Conservation (phyloP, 2,329 filamentous ascomycete genomes). For the Tolypocladium album region DNA sequence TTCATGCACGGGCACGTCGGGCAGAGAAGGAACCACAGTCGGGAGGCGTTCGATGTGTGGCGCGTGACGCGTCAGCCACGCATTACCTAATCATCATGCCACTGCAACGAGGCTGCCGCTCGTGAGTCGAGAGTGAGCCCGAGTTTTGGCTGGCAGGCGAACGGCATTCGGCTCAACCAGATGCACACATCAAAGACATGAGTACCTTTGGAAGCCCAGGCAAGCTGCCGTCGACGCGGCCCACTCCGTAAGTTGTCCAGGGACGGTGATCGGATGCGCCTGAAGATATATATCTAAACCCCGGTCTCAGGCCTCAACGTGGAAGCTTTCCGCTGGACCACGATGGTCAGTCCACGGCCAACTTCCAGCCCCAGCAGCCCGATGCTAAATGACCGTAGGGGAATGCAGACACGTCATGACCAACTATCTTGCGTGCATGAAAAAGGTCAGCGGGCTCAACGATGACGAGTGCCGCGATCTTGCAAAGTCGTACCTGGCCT, state of each 20-base stretch:
- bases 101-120: not conserved
- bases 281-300: not conserved
- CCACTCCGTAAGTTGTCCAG: constrained; percentile 49
- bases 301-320: constrained; percentile 61
- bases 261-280: not conserved
- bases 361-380: not conserved
- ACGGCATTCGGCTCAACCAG: not conserved
- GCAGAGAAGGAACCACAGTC: not conserved
- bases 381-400: constrained; percentile 34
- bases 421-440: constrained; percentile 78
- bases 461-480: constrained; percentile 74
- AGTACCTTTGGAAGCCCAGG: constrained; percentile 63
- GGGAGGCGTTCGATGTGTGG: not conserved
- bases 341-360: constrained; percentile 41
- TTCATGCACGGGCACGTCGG: not conserved
- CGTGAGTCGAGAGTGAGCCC: not conserved
- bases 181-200: constrained; percentile 24
- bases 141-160: not conserved
- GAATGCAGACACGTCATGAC: constrained; percentile 90
- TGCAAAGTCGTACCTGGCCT: constrained; percentile 80
- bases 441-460: constrained; percentile 72
- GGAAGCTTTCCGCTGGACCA: constrained; percentile 96
- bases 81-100: not conserved
- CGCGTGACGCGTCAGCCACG: not conserved
- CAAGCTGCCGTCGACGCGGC: constrained; percentile 53